Conservation (phyloP, 257 asterid genomes). For the Jasminum sambac region DNA sequence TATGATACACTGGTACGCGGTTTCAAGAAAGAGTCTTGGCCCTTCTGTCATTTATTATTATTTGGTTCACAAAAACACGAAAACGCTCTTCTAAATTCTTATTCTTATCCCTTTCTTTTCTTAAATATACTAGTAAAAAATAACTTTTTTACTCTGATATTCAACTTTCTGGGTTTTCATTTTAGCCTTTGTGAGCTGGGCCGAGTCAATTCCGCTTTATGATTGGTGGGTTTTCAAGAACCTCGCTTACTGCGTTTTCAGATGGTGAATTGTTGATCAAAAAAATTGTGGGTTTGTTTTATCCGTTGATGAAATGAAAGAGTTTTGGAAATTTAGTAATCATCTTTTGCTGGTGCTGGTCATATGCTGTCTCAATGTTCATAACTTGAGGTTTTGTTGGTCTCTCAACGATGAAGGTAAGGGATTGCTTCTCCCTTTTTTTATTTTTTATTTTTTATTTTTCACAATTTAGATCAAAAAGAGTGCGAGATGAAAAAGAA, state of each 20-base stretch:
- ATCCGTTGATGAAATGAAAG: conserved; percentile 28
- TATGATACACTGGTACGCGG: conserved; percentile 34
- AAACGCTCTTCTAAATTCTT: conserved; percentile 22
- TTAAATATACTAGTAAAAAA: not conserved
- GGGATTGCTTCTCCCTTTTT: conserved; percentile 10
- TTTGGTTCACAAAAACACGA: conserved; percentile 25
- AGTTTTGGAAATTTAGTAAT: conserved; percentile 28
- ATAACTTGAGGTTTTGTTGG: conserved; percentile 29
- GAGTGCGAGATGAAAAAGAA: not conserved
- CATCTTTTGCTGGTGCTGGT: conserved; percentile 24
- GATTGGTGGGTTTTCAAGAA: conserved; percentile 27
- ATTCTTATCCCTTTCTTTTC: conserved; percentile 21
- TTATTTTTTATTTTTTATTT: not conserved
- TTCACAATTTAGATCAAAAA: not conserved
- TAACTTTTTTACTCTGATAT: conserved; percentile 1
- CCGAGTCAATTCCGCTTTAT: conserved; percentile 42
- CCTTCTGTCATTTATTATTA: conserved; percentile 28
- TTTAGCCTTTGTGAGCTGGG: conserved; percentile 30
- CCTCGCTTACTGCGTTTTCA: conserved; percentile 16
- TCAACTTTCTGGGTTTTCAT: conserved; percentile 26
- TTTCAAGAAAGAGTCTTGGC: conserved; percentile 41
- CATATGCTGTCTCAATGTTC: conserved; percentile 23
- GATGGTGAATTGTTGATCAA: conserved; percentile 22
- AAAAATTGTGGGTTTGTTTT: conserved; percentile 25
- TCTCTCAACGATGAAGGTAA: conserved; percentile 71